Base-by-base conservation (phyloP, 2,329 filamentous ascomycete species). In the Mycosphaerelloides madeirae region DNA sequence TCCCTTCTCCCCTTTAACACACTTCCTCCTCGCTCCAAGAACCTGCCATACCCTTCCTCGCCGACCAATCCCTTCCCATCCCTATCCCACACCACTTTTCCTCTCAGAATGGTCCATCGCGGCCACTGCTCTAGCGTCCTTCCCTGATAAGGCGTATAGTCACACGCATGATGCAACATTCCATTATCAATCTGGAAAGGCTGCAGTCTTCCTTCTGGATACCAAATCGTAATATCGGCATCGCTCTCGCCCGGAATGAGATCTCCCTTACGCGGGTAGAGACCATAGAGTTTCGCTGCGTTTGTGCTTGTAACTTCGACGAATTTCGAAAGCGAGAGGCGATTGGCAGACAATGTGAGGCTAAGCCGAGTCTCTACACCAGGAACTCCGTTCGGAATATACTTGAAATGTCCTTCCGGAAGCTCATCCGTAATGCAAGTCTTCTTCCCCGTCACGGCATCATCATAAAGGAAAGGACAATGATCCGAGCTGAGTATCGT, bases 131-230 rank as follows among this genome's bases (percentile, higher is more conserved):
- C 68, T 34, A 81, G 52, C 12, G 48, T 64, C 41, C 65, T 68
- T 0, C 77, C 76, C 55, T 81, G 77, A 52, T 75, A 81, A 0
- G 78, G 77, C 9, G 77, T 80, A 55, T 81, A 79, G 56, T 82
- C 77, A 3, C 78, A 72, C 49, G 75, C 68, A 56, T 81, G 78
- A 61, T 81, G 77, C 42, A 81, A 59, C 66, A 76, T 73, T 6
- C 66, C 65, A 53, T 81, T 80, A 31, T 63, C 74, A 44, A 78
- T 47, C 16, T 55, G 61, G 49, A 77, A 70, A 11, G 66, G 60
- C 14, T 72, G 58, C 53, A 72, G 52, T 41, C 57, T 62, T 2
- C 63, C 67, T 9, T 71, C 63, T 1, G 76, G 75, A 58, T 79
- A 77, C 76, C 77, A 81, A 15, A 80, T 71, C 9, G 74, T 73